Evolutionary conservation across 495 filamentous ascomycete genomes (phyloP).

Genomic region (Penicillium salamii): DNA sequence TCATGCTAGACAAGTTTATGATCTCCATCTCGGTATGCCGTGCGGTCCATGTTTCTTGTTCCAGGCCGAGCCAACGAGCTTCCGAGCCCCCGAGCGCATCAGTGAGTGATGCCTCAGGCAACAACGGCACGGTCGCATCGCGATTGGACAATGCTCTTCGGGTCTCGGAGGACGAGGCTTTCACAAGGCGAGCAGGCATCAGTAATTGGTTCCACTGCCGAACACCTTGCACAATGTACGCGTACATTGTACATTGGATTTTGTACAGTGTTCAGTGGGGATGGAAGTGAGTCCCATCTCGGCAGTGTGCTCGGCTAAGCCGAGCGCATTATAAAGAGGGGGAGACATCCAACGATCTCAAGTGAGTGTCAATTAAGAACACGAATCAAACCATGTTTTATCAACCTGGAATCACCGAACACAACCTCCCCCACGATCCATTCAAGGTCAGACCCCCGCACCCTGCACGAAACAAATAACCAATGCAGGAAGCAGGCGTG

Average conservation of each 20-base stretch:
- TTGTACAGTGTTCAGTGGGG: no score
- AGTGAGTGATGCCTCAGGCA: not conserved
- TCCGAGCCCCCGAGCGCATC: slow-evolving; percentile 3
- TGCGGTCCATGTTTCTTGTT: not conserved
- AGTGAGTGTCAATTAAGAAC: no score
- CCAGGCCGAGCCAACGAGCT: not conserved
- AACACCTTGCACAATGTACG: no score
- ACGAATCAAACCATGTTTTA: slow-evolving; percentile 29
- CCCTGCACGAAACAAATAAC: not conserved
- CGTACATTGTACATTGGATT: no score
- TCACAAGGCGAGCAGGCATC: no score
- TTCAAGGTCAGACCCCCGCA: slow-evolving; percentile 31
- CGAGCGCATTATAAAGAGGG: not conserved
- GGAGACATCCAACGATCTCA: no score
- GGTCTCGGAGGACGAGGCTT: not conserved
- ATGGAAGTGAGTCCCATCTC: not conserved
- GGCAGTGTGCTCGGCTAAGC: not conserved
- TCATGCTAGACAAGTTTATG: not conserved
- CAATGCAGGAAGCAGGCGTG: slow-evolving; percentile 33
- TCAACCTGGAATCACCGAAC: slow-evolving; percentile 31
- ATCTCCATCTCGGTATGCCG: not conserved
- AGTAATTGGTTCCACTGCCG: no score
- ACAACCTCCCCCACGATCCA: slow-evolving; percentile 40
- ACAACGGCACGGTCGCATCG: not conserved
- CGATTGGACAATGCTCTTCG: not conserved